Conservation (phyloP, 1,284 basidiomycete genomes). For the Chalciporus sp. region DNA sequence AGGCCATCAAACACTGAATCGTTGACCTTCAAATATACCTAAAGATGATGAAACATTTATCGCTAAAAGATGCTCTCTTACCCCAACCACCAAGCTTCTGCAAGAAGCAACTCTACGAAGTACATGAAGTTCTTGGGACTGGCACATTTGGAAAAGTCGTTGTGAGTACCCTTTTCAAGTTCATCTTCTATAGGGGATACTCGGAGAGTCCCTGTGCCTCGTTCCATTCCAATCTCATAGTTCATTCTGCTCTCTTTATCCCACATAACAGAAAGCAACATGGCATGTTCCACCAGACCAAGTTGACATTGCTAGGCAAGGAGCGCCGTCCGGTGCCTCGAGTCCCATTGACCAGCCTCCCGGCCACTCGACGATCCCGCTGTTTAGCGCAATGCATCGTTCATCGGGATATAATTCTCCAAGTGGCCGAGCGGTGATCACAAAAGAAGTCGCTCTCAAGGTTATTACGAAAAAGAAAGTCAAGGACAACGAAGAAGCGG, state of each 20-base stretch:
- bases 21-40: not conserved
- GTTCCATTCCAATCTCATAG: not conserved
- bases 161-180: conserved; percentile 45
- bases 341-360: conserved; percentile 15
- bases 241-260: not conserved
- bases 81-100: conserved; percentile 81
- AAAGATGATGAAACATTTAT: conserved; percentile 35
- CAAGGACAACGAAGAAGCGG: conserved; percentile 82
- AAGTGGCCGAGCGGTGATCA: conserved; percentile 34
- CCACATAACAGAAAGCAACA: conserved; percentile 53
- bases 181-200: not conserved
- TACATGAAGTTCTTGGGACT: conserved; percentile 73
- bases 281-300: conserved; percentile 72
- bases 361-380: conserved; percentile 28
- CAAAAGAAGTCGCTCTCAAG: conserved; percentile 83
- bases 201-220: not conserved
- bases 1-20: not conserved
- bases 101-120: conserved; percentile 82
- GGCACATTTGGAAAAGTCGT: conserved; percentile 90
- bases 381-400: conserved; percentile 25
- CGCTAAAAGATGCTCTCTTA: conserved; percentile 54
- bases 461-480: conserved; percentile 91
- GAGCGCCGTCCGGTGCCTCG: conserved; percentile 43
- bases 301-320: conserved; percentile 54
- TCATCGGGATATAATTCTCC: conserved; percentile 30